Percentiles rank a stretch among this genome's conserved stretches.
phyloP scores from a whole-genome alignment of 257 asterid genomes.

The Vinca minor region DNA sequence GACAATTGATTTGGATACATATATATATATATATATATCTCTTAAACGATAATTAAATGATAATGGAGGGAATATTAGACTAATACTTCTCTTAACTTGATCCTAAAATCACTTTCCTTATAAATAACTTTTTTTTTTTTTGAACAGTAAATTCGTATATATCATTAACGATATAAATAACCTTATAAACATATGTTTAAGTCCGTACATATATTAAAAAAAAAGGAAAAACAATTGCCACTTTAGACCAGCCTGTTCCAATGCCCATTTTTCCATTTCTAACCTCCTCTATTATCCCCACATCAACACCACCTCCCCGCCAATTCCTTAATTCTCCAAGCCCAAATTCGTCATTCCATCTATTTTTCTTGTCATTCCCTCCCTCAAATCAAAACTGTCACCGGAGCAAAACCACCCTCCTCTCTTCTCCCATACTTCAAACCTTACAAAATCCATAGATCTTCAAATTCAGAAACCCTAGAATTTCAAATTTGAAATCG shows the following conservation, averaged over 20 bases:
- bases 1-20: too few species aligned
- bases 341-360: slow-evolving; percentile 10
- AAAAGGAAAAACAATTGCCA: background rate
- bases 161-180: too few species aligned
- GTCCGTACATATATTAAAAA: too few species aligned
- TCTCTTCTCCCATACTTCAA: background rate
- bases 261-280: background rate
- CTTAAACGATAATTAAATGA: too few species aligned
- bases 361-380: background rate
- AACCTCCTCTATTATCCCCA: background rate
- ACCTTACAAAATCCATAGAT: slow-evolving; percentile 1
- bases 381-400: slow-evolving; percentile 14
- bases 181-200: too few species aligned
- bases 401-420: slow-evolving; percentile 8
- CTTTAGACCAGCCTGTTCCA: slow-evolving; percentile 15
- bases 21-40: too few species aligned
- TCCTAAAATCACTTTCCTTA: too few species aligned
- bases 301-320: background rate
- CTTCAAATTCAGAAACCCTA: slow-evolving; percentile 12
- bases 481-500: slow-evolving; percentile 5
- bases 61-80: too few species aligned
- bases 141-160: too few species aligned
- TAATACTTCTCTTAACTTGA: too few species aligned
- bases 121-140: too few species aligned
- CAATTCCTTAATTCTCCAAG: background rate